Conservation (phyloP, 2,329 filamentous ascomycete species). For the Curvularia sp. region DNA sequence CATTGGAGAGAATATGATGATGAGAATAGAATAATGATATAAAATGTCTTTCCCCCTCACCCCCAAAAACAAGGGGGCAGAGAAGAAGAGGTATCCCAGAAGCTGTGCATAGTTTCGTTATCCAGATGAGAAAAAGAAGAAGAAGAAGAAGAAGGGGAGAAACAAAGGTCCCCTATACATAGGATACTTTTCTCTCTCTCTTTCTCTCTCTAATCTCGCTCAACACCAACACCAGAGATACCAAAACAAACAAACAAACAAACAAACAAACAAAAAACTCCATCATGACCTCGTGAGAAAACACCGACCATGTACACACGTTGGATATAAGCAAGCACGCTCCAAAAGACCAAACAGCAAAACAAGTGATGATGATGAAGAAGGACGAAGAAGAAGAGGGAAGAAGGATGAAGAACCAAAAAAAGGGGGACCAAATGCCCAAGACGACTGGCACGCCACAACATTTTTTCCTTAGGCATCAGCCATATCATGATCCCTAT, state of each 20-base stretch:
- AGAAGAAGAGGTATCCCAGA: constrained; percentile 15
- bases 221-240: no score
- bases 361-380: neutral
- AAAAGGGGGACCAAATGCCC: no score
- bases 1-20: neutral
- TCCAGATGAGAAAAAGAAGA: no score
- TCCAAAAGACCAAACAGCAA: neutral
- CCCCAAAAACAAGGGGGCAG: neutral
- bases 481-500: constrained; percentile 4
- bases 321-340: no score
- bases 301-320: no score
- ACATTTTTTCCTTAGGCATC: neutral
- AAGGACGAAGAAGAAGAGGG: neutral
- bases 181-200: no score
- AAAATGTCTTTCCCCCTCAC: neutral
- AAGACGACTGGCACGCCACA: neutral
- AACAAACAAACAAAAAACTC: neutral
- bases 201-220: no score
- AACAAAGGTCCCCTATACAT: no score
- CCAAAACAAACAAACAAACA: constrained; percentile 3
- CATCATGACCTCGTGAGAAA: constrained; percentile 9
- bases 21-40: neutral
- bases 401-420: no score
- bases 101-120: neutral
- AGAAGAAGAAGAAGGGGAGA: no score